These are phyloP conservation scores for Metschnikowia noctiluminum DNA, from an alignment of 805 yeast genomes.

Conservation along the genomic window DNA sequence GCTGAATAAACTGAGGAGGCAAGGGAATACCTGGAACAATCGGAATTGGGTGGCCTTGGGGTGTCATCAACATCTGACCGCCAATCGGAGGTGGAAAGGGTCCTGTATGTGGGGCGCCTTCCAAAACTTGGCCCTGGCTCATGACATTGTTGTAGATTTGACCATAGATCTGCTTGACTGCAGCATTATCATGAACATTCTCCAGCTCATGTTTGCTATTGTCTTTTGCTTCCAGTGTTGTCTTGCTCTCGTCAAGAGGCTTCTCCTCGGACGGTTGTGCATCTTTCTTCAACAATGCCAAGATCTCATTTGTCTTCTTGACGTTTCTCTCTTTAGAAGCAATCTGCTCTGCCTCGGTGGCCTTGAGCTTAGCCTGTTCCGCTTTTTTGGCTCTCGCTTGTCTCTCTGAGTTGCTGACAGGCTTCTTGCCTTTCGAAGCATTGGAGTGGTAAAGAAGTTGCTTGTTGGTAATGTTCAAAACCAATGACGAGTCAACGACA, in stretches of 20 bases:
- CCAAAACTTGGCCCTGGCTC: conserved; percentile 29
- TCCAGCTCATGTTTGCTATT: conserved; percentile 11
- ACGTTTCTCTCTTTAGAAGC: conserved; percentile 17
- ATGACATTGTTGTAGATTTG: conserved; percentile 42
- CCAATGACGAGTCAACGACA: conserved; percentile 74
- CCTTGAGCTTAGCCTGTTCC: conserved; percentile 4
- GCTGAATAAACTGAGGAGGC: conserved; percentile 33
- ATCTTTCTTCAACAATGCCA: conserved; percentile 27
- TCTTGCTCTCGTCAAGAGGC: not conserved
- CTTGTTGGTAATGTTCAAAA: conserved; percentile 70
- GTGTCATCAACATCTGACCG: conserved; percentile 3
- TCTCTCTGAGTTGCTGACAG: conserved; percentile 23
- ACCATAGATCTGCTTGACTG: conserved; percentile 41
- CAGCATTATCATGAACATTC: conserved; percentile 22
- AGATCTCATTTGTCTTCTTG: conserved; percentile 30
- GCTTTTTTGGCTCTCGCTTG: conserved; percentile 10
- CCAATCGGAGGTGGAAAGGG: conserved; percentile 2
- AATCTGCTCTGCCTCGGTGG: conserved; percentile 7
- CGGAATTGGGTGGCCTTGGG: conserved; percentile 19
- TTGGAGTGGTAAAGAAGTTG: conserved; percentile 77
- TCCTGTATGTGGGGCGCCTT: conserved; percentile 9
- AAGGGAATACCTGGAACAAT: conserved; percentile 36
- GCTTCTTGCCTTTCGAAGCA: conserved; percentile 47
- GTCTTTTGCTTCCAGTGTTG: not conserved
- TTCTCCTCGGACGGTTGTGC: conserved; percentile 1